A percentile compares a stretch with the other conserved stretches of the same genome.
These are phyloP conservation scores for Lentithecium fluviatile DNA, from an alignment of 495 filamentous ascomycete genomes.

Conservation along the genomic window DNA sequence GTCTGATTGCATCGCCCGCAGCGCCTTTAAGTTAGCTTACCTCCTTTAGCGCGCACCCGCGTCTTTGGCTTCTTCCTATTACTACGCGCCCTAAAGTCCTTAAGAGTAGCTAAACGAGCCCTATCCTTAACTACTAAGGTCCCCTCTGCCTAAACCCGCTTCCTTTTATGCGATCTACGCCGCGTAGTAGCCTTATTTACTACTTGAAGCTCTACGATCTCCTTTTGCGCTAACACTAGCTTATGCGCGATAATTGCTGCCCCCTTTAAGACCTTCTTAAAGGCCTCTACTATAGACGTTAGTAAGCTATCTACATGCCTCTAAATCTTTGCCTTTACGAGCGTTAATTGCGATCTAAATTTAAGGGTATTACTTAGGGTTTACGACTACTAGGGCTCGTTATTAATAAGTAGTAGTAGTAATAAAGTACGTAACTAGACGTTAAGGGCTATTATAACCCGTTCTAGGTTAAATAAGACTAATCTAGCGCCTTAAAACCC, in stretches of 20 bases:
- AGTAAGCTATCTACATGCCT: neutral
- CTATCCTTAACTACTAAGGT: neutral
- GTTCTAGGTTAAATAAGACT: neutral
- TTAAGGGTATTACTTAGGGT: neutral
- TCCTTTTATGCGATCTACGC: neutral
- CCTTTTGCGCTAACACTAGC: neutral
- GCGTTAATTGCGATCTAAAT: neutral
- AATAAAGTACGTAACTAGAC: neutral
- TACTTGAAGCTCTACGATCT: neutral
- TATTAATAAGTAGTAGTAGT: conserved; percentile 5
- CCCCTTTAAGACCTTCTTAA: neutral
- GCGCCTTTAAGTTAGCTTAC: neutral
- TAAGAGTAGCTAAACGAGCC: neutral
- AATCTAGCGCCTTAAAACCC: neutral
- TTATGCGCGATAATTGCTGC: neutral
- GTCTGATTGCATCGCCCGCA: neutral
- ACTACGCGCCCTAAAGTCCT: neutral
- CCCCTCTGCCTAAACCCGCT: neutral
- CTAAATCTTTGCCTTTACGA: neutral
- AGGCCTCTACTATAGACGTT: neutral
- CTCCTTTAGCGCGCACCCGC: neutral
- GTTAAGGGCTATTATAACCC: neutral
- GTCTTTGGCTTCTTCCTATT: neutral
- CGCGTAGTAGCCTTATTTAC: neutral
- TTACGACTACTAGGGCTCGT: neutral